Base-by-base conservation (phyloP, 1,284 basidiomycete species). In the Xerocomus minutiporus region DNA sequence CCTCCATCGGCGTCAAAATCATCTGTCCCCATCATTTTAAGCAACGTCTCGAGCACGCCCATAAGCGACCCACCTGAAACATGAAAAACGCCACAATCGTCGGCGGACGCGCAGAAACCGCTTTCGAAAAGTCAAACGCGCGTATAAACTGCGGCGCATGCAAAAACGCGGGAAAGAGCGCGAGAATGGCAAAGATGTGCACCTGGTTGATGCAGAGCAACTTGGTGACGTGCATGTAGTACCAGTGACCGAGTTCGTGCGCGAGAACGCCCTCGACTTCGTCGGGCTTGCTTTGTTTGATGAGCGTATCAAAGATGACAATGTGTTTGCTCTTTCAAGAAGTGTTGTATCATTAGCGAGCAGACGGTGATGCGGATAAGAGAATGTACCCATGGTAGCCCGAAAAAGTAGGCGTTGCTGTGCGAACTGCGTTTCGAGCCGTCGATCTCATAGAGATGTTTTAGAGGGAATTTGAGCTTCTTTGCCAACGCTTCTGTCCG, bases 171-270 rank as follows among this genome's bases (percentile, higher is more conserved):
- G 91, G 90, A 81, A 97, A 97, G 57, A 92, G 75, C 6, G 86
- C 83, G 54, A 98, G 83, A 61, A 93, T 91, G 58, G 87, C 78
- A 69, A 94, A 86, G 56, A 95, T 81, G 74, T 97, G 93, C 44
- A 90, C 55, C 64, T 98, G 93, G 25, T 92, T 20, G 20, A 20
- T 20, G 20, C 20, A 20, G 20, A 20, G 20, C 20, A 20, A 20
- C 20, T 20, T 20, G 56, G 87, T 84, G 0, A 93, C 92, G 75
- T 99, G 95, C 59, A 84, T 78, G 72, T 84, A 84, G 64, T 89
- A 90, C 93, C 93, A 97, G 73, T 97, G 94, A 0, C 96, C 96
- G 23, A 98, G 88, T 69, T 98, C 96, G 73, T 98, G 95, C 0
- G 93, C 84, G 48, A 86, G 77, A 25, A 96, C 91, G 20, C 93